Percentiles rank a stretch among this genome's conserved stretches.
Conservation (phyloP, 352 stramenopile genomes). For the Pythium inflatum region DNA sequence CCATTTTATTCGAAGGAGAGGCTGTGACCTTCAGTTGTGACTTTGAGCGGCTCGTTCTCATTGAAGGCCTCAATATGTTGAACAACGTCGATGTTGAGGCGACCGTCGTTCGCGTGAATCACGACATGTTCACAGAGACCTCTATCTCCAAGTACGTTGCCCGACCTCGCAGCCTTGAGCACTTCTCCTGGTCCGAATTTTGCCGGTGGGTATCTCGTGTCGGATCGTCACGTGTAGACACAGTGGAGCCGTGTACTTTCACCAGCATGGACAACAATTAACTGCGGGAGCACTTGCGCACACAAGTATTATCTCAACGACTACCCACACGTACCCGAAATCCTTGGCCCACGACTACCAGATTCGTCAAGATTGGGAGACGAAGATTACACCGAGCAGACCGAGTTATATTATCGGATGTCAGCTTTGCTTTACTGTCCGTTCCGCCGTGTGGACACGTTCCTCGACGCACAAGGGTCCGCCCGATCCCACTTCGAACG, state of each 20-base stretch:
- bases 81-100: constrained; percentile 20
- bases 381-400: constrained; percentile 20
- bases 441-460: constrained; percentile 10
- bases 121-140: constrained; percentile 25
- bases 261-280: background rate
- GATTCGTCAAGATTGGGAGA: constrained; percentile 14
- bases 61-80: constrained; percentile 31
- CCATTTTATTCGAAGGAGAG: constrained; percentile 26
- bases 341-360: constrained; percentile 28
- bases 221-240: no score
- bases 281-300: constrained; percentile 9
- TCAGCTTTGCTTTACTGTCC: constrained; percentile 23
- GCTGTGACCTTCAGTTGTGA: constrained; percentile 29
- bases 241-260: no score
- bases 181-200: constrained; percentile 33
- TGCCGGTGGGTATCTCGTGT: constrained; percentile 23
- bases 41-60: constrained; percentile 26
- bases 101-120: constrained; percentile 13
- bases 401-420: constrained; percentile 31
- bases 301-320: constrained; percentile 8
- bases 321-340: constrained; percentile 33
- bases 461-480: background rate
- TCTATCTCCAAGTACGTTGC: constrained; percentile 26
- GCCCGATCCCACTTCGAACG: background rate
- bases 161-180: constrained; percentile 23